Evolutionary conservation across 495 filamentous ascomycete genomes (phyloP).

Genomic region (Evernia prunastri): DNA sequence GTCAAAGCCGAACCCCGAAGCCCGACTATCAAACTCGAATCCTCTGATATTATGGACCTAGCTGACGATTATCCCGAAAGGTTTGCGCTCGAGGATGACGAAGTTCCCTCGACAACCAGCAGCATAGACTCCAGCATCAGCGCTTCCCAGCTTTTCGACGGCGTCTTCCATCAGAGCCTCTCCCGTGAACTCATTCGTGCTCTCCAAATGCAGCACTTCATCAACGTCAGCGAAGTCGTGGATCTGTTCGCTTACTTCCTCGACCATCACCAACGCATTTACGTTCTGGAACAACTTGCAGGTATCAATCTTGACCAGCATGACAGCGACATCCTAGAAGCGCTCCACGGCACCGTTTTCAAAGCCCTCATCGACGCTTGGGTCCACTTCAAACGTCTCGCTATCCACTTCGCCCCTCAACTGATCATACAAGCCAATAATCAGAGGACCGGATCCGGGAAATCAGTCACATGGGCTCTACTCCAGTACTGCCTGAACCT

Average conservation of each 20-base stretch:
- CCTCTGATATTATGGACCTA: conserved; percentile 1
- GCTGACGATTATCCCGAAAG: conserved; percentile 7
- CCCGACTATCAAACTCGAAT: neutral
- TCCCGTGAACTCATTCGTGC: neutral
- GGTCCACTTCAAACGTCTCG: conserved; percentile 5
- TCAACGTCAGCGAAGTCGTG: conserved; percentile 1
- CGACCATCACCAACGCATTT: neutral
- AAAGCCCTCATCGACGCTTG: neutral
- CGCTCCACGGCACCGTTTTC: neutral
- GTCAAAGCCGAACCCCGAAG: neutral
- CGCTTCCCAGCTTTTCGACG: neutral
- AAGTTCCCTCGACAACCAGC: neutral
- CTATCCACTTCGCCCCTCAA: neutral
- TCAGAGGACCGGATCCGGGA: neutral
- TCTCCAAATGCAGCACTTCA: conserved; percentile 5
- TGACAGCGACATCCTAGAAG: neutral
- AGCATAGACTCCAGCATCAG: neutral
- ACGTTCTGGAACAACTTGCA: neutral
- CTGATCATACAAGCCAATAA: neutral
- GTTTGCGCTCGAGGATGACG: conserved; percentile 10
- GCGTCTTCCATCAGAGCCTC: neutral
- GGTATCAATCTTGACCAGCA: neutral
- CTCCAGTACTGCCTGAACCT: conserved; percentile 10
- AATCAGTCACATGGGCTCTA: conserved; percentile 2
- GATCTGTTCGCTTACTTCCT: neutral